Base-by-base conservation (phyloP, 208 protist genomes). In the Acanthamoeba castellanii region DNA sequence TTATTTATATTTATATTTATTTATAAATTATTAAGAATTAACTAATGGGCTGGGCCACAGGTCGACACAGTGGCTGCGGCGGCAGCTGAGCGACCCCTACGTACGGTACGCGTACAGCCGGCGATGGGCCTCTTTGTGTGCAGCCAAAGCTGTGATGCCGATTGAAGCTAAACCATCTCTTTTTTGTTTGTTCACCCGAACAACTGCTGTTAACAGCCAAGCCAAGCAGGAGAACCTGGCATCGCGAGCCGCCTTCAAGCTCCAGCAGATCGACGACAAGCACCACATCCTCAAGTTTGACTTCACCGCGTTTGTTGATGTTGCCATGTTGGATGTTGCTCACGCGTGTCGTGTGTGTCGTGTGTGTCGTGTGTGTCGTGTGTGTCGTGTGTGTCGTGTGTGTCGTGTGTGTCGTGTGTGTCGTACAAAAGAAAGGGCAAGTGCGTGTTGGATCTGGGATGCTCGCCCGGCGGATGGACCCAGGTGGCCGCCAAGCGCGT, bases 211-310 rank as follows among this genome's bases (percentile, higher is more conserved):
- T n/a, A n/a, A 42, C 37, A 42, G 37, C 37, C 37, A 87, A 87
- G 78, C 78, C 45, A 50, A 87, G 78, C 45, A 87, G 78, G 47
- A 59, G 45, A 87, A 59, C 45, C 45, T 87, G 37, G 78, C 78
- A 13, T 87, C 78, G 25, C 78, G 78, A 42, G 78, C 78, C 25
- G 78, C 78, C 32, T 87, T 87, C 78, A 87, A 87, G 78, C 34
- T 87, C 11, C 20, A 87, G 78, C 42, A 87, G 34, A 87, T 87
- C 78, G 47, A 87, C 45, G 78, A 87, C 20, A 87, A 87, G 34
- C 78, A 87, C 78, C 37, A 87, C 45, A 61, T 87, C 9, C 78
- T 87, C 78, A 87, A 25, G 78, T 30, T 32, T 20, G 20, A 27
- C 4, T 4, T 30, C n/a, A 20, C 22, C 57, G 1, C 57, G 57